Conservation (phyloP, 192 early-diverging fungal species). For the Thamnidium elegans region DNA sequence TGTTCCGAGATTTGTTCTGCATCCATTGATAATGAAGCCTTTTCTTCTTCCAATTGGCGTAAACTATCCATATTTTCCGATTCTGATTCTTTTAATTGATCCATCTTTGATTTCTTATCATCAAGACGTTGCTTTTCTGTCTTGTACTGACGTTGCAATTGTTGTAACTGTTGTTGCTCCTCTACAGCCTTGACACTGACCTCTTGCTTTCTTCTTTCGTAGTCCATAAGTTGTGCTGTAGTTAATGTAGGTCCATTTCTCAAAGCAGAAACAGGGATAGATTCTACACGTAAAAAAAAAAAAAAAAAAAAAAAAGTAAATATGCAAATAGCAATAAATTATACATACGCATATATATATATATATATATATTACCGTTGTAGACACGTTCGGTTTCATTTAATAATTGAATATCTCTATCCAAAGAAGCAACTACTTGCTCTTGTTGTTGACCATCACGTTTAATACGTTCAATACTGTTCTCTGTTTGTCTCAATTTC, state of each 20-base stretch:
- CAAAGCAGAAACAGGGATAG: not conserved
- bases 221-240: not conserved
- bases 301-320: too few relatives aligned
- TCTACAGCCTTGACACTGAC: conserved; percentile 62
- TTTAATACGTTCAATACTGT: conserved; percentile 52
- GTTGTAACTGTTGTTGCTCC: conserved; percentile 66
- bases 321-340: conserved; percentile 10
- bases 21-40: conserved; percentile 8
- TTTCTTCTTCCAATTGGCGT: conserved; percentile 34
- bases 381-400: conserved; percentile 1
- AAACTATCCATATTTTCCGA: conserved; percentile 49
- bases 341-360: too few relatives aligned
- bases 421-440: conserved; percentile 8
- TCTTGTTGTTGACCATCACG: conserved; percentile 56
- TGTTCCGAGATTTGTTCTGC: conserved; percentile 10
- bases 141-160: conserved; percentile 65
- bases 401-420: conserved; percentile 18
- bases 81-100: conserved; percentile 48
- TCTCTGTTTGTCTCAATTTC: conserved; percentile 61
- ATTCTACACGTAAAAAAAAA: not conserved
- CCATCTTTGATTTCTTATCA: conserved; percentile 56
- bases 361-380: conserved; percentile 7
- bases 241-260: too few relatives aligned
- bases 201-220: conserved; percentile 61
- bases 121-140: conserved; percentile 57